Percentiles rank a stretch among this genome's conserved stretches.
phyloP scores from a whole-genome alignment of 2,329 filamentous ascomycete species.

The Catunica adiposa region DNA sequence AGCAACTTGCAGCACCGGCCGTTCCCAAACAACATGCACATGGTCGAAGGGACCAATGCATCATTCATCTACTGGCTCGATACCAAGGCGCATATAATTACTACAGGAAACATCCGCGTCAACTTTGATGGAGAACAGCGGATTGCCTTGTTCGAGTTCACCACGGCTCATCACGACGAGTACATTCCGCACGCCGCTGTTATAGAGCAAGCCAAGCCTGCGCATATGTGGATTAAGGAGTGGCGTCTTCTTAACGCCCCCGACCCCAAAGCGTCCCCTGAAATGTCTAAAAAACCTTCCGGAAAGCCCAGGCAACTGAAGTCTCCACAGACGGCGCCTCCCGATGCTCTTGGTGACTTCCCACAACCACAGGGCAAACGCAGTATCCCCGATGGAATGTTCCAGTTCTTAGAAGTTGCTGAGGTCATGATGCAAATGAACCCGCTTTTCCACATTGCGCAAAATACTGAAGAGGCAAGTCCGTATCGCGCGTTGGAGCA shows the following conservation, averaged over 20 bases:
- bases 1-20: conserved; percentile 19
- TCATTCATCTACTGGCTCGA: conserved; percentile 83
- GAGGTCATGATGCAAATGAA: conserved; percentile 53
- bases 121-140: conserved; percentile 65
- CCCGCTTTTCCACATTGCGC: conserved; percentile 42
- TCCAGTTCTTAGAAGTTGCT: conserved; percentile 50
- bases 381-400: conserved; percentile 42
- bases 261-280: conserved; percentile 40
- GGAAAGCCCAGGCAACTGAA: conserved; percentile 43
- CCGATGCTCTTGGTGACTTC: conserved; percentile 39
- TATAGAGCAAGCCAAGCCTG: conserved; percentile 43
- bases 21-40: conserved; percentile 36
- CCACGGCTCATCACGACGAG: conserved; percentile 61
- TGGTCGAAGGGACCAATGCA: conserved; percentile 59
- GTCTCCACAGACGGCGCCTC: conserved; percentile 41
- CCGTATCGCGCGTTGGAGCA: conserved; percentile 45
- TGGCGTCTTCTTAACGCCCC: conserved; percentile 41
- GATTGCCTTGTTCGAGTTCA: conserved; percentile 73
- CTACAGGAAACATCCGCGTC: conserved; percentile 59
- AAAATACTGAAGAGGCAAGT: conserved; percentile 35
- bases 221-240: conserved; percentile 49
- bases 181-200: conserved; percentile 57
- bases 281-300: conserved; percentile 47
- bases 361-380: conserved; percentile 40
- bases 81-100: conserved; percentile 66